Percentiles rank a stretch among this genome's conserved stretches.
phyloP scores from a whole-genome alignment of 2,329 filamentous ascomycete species.

The Pseudogymnoascus sp. region DNA sequence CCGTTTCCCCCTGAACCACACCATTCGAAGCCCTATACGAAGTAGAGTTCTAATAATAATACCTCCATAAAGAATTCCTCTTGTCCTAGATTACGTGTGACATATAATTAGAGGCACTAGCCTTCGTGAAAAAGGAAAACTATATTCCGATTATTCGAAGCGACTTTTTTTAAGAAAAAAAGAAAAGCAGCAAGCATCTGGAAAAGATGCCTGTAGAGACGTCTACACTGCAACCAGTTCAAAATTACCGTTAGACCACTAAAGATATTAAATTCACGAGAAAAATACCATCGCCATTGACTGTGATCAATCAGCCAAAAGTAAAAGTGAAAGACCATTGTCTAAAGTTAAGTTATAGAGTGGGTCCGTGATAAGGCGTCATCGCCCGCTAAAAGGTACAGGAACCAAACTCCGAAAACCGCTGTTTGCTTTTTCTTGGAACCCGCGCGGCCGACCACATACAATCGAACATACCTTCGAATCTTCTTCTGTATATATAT shows the following conservation, averaged over 20 bases:
- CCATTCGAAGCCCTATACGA: no score
- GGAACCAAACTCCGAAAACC: neutral
- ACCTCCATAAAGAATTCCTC: no score
- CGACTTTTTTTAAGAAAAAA: no score
- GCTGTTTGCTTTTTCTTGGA: slow-evolving; percentile 4
- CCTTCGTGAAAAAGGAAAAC: no score
- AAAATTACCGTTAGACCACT: neutral
- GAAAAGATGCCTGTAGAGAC: no score
- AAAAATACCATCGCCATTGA: neutral
- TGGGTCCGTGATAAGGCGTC: slow-evolving; percentile 6
- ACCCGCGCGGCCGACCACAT: neutral
- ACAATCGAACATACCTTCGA: neutral
- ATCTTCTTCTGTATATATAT: neutral
- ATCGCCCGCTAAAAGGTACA: slow-evolving; percentile 9
- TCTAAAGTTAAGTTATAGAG: neutral
- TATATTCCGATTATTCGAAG: no score
- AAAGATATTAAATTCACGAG: neutral
- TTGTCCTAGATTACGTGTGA: no score
- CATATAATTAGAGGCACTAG: no score
- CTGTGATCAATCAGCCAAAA: neutral
- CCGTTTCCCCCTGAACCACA: no score
- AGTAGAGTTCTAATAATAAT: no score
- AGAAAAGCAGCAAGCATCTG: no score
- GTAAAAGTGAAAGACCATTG: neutral
- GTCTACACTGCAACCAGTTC: no score